Evolutionary conservation across 192 early-diverging fungal genomes (phyloP).

Genomic region (Podila horticola): DNA sequence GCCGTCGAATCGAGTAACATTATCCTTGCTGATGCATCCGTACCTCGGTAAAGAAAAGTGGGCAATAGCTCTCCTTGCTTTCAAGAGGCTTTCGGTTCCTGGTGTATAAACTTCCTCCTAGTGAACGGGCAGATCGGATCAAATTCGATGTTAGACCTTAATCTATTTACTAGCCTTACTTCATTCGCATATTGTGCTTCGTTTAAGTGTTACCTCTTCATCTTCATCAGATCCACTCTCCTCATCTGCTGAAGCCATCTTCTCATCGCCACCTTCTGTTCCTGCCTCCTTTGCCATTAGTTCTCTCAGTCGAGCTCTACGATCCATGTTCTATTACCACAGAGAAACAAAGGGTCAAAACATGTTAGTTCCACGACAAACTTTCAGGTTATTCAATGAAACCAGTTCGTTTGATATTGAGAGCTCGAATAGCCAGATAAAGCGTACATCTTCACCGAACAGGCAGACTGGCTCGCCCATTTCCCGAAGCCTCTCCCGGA

Average conservation of each 20-base stretch:
- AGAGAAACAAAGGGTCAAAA: conserved; percentile 6
- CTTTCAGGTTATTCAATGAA: no score
- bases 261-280: conserved; percentile 58
- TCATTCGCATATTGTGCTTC: no score
- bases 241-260: conserved; percentile 62
- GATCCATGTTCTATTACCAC: conserved; percentile 44
- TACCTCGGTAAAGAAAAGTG: conserved; percentile 76
- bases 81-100: conserved; percentile 74
- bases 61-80: conserved; percentile 77
- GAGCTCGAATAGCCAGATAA: no score
- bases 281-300: conserved; percentile 69
- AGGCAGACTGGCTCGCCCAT: conserved; percentile 88
- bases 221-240: conserved; percentile 57
- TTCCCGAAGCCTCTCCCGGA: conserved; percentile 79
- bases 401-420: background rate
- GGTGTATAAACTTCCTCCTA: conserved; percentile 87
- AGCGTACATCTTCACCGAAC: conserved; percentile 90
- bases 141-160: no score
- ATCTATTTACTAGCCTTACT: no score
- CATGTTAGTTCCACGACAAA: no score
- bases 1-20: background rate
- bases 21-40: background rate
- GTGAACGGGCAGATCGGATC: conserved; percentile 9
- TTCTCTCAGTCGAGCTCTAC: conserved; percentile 83
- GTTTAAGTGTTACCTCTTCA: conserved; percentile 16